Percentiles rank a stretch among this genome's conserved stretches.
These are phyloP conservation scores for Penicillium thymicola DNA, from an alignment of 2,329 filamentous ascomycete species.

Conservation along the genomic window DNA sequence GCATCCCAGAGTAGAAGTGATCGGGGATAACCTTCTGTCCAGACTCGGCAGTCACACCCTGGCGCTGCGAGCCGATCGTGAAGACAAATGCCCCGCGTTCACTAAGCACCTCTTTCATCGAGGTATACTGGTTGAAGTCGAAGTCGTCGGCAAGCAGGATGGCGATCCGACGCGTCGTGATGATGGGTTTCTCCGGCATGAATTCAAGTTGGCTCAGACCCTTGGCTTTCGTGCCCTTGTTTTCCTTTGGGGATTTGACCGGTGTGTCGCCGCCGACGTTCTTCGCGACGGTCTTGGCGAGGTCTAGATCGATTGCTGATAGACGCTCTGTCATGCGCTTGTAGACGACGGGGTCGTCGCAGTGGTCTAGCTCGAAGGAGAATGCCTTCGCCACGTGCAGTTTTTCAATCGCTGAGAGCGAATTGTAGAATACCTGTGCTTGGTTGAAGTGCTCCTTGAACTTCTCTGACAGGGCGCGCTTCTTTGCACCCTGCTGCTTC, in stretches of 20 bases:
- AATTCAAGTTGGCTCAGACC: constrained; percentile 64
- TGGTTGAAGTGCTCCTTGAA: constrained; percentile 47
- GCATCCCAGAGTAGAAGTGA: constrained; percentile 75
- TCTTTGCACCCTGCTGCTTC: constrained; percentile 67
- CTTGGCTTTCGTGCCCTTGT: constrained; percentile 66
- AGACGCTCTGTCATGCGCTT: constrained; percentile 66
- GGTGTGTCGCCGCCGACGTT: constrained; percentile 67
- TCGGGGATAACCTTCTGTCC: constrained; percentile 63
- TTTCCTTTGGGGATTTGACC: constrained; percentile 51
- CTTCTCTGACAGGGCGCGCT: constrained; percentile 45
- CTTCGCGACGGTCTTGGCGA: constrained; percentile 67
- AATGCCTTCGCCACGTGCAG: constrained; percentile 36
- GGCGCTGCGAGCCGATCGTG: constrained; percentile 68
- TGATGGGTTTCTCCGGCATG: constrained; percentile 60
- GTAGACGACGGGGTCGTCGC: constrained; percentile 76
- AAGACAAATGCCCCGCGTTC: constrained; percentile 65
- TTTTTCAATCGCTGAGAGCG: constrained; percentile 36
- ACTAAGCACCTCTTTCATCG: constrained; percentile 61
- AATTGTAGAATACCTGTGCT: constrained; percentile 39
- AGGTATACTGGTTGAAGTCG: constrained; percentile 62
- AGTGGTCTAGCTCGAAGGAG: constrained; percentile 47
- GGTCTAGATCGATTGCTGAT: constrained; percentile 65
- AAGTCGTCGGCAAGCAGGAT: constrained; percentile 77
- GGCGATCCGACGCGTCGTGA: constrained; percentile 67
- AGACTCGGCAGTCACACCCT: constrained; percentile 61